Evolutionary conservation across 345 rosid species (phyloP), one percentile per base, ranked within the genome.

Genomic region (Hibiscus syriacus): DNA sequence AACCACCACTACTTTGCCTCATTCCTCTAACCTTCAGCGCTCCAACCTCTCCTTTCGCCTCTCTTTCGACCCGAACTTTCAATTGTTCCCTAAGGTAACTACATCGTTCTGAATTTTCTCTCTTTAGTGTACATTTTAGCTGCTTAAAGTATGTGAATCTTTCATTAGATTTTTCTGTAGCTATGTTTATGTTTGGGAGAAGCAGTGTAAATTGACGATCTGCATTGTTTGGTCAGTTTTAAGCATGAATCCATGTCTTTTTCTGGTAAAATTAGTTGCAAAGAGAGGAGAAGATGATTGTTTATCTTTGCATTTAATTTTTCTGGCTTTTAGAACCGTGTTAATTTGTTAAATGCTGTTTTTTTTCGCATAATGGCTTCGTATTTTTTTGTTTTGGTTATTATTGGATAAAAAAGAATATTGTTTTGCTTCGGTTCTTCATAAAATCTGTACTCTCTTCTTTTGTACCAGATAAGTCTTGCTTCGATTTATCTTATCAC

Each of bases 21-120:
- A n/a, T n/a, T n/a, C n/a, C n/a, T n/a, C n/a, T n/a, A n/a, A n/a
- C n/a, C n/a, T n/a, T n/a, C n/a, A n/a, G n/a, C n/a, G n/a, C n/a
- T n/a, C n/a, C n/a, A n/a, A n/a, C n/a, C n/a, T n/a, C n/a, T n/a
- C n/a, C n/a, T n/a, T n/a, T n/a, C n/a, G n/a, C n/a, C n/a, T 78
- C 80, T 72, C 89, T 36, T 45, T 76, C 6, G 73, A 52, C 41
- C 80, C 83, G 13, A 80, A 79, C 73, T 79, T 80, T 69, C 80
- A 75, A n/a, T 74, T 86, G 64, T 74, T 76, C 67, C 39, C 83
- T 69, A 78, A 80, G 92, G 96, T 85, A 67, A 12, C 5, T 22
- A 10, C 16, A 26, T 14, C 46, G 59, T 70, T 53, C 26, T 49
- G 3, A 12, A 12, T 43, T 43, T 43, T 43, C 46, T 2, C 49